Conservation (phyloP, 1,284 basidiomycete species). For the Malassezia restricta region DNA sequence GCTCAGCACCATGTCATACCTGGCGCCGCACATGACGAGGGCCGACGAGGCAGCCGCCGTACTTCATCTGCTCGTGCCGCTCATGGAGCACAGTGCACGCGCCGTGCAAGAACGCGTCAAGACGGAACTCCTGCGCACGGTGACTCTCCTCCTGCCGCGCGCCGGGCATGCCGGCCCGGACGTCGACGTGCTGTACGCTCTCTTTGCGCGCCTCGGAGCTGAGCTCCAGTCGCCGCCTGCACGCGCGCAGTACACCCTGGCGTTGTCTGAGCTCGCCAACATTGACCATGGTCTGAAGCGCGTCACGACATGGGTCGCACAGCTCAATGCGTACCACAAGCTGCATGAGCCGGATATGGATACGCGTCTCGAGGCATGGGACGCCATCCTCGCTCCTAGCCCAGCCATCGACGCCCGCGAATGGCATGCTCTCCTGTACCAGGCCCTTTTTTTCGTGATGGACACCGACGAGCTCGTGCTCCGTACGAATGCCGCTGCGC, state of each 20-base stretch:
- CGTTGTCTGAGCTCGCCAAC: conserved; percentile 32
- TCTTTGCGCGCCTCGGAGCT: conserved; percentile 34
- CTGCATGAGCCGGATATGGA: conserved; percentile 91
- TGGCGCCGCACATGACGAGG: conserved; percentile 65
- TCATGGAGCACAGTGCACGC: conserved; percentile 66
- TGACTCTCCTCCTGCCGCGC: conserved; percentile 62
- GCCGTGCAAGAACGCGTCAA: conserved; percentile 77
- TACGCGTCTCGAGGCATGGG: conserved; percentile 66
- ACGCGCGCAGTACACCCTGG: conserved; percentile 25
- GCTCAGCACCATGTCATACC: conserved; percentile 64
- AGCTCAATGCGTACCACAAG: conserved; percentile 72
- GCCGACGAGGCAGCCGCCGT: conserved; percentile 63
- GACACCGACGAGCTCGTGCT: conserved; percentile 81
- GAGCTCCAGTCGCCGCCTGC: conserved; percentile 24
- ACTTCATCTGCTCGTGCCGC: conserved; percentile 63
- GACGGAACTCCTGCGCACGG: conserved; percentile 66
- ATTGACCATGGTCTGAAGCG: conserved; percentile 22
- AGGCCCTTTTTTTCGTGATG: conserved; percentile 73
- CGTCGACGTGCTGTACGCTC: conserved; percentile 24
- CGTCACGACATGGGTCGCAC: conserved; percentile 24
- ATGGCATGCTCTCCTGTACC: conserved; percentile 76
- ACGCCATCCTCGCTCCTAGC: conserved; percentile 58
- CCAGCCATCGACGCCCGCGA: conserved; percentile 50
- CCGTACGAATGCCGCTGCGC: conserved; percentile 65
- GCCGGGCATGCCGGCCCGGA: conserved; percentile 54